Evolutionary conservation across 169 alveolate genomes (phyloP).

Genomic region (Plasmodium adleri): DNA sequence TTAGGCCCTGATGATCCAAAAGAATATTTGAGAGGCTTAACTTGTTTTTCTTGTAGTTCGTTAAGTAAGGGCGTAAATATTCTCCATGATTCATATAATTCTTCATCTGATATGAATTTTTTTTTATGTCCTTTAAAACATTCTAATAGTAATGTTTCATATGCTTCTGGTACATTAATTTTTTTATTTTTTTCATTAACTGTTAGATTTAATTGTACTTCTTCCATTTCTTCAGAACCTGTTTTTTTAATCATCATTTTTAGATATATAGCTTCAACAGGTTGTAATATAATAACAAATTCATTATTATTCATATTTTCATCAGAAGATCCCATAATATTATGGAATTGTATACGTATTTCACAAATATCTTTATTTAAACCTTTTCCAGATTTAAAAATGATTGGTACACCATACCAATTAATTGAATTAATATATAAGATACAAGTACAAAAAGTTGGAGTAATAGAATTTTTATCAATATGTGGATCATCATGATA

Average conservation of each 20-base stretch:
- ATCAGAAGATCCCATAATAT: slow-evolving; percentile 78
- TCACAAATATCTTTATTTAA: slow-evolving; percentile 81
- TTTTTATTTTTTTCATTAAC: slow-evolving; percentile 75
- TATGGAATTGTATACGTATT: slow-evolving; percentile 78
- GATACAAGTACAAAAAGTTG: slow-evolving; percentile 82
- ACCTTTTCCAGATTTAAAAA: slow-evolving; percentile 83
- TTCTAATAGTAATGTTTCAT: slow-evolving; percentile 81
- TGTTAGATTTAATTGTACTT: slow-evolving; percentile 79
- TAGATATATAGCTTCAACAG: slow-evolving; percentile 81
- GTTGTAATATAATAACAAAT: slow-evolving; percentile 81
- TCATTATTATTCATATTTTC: slow-evolving; percentile 78
- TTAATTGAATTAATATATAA: slow-evolving; percentile 80
- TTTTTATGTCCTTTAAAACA: slow-evolving; percentile 78
- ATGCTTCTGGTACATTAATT: slow-evolving; percentile 82
- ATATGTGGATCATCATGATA: slow-evolving; percentile 80
- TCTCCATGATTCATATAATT: slow-evolving; percentile 84
- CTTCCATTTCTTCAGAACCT: slow-evolving; percentile 81
- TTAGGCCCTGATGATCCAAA: slow-evolving; percentile 83
- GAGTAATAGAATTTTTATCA: slow-evolving; percentile 78
- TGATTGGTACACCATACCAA: slow-evolving; percentile 84
- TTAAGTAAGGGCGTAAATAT: slow-evolving; percentile 83
- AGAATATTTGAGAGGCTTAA: slow-evolving; percentile 82
- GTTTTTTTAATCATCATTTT: slow-evolving; percentile 81
- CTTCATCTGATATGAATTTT: slow-evolving; percentile 82
- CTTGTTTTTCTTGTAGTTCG: slow-evolving; percentile 76